Base-by-base conservation (phyloP, 257 asterid genomes). In the Nyctanthes arbortristis region DNA sequence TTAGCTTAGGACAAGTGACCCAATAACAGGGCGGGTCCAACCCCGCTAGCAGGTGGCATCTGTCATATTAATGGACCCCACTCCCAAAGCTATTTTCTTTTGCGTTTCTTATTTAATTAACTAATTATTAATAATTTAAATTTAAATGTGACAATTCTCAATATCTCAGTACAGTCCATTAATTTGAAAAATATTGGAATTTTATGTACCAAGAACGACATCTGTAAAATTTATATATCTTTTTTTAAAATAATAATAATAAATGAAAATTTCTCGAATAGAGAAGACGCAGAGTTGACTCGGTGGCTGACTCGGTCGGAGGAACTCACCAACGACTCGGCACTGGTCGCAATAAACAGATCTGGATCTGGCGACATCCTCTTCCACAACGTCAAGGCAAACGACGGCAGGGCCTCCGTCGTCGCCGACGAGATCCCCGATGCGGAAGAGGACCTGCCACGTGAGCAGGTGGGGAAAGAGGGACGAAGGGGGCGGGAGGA, bases 301-400 rank as follows among this genome's bases (percentile, higher is more conserved):
- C 54, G n/a, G n/a, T 43, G 54, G 54, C n/a, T 43, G 54, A 43
- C 4, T 79, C 81, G 68, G 78, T 20, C 75, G 59, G 34, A 68
- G 67, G 32, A 79, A 90, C 97, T 92, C 91, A 92, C 98, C 98
- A 58, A 93, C 98, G 69, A 93, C 98, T 43, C 96, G 91, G 69
- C 98, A 93, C 85, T 93, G 98, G 87, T 93, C 98, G 77, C 98
- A 93, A 66, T 93, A 93, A 62, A 88, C 79, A 64, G 95, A 85
- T 83, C 95, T 88, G 81, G 96, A 88, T 84, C 96, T 90, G 49
- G 87, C 79, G 7, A 93, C 98, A 59, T 93, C 98, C 81, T 93
- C 98, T 77, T 93, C 98, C 66, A 93, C 90, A 58, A 93, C 87
- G 74, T 93, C 96, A 4, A 90, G 81, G 73, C 81, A 81, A 60